Evolutionary conservation across 2,329 filamentous ascomycete species (phyloP).

Genomic region (Capronia coronata): DNA sequence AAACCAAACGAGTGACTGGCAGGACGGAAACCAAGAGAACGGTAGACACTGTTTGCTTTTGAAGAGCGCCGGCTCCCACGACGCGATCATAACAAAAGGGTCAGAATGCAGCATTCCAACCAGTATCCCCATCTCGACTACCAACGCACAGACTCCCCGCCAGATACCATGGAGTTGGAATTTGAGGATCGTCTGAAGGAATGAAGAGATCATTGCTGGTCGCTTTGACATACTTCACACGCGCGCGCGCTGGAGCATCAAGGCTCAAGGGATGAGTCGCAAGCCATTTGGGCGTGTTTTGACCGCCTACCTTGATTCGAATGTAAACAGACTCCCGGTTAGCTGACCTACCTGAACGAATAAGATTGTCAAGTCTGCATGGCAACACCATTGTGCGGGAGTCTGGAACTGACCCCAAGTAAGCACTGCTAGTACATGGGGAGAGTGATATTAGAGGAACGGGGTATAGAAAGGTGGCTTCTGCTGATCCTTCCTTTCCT

Average conservation of each 20-base stretch:
- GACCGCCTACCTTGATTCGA: too few relatives aligned
- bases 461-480: too few relatives aligned
- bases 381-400: too few relatives aligned
- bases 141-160: conserved; percentile 11
- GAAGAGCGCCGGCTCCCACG: conserved; percentile 5
- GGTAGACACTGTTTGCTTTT: conserved; percentile 14
- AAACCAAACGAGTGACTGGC: conserved; percentile 26
- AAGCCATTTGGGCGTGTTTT: background rate
- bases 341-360: too few relatives aligned
- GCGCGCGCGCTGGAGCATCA: too few relatives aligned
- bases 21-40: conserved; percentile 5
- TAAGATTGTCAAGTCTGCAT: too few relatives aligned
- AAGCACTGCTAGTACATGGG: too few relatives aligned
- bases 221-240: background rate
- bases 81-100: conserved; percentile 19
- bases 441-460: too few relatives aligned
- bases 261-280: background rate
- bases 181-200: conserved; percentile 9
- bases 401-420: too few relatives aligned
- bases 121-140: conserved; percentile 9
- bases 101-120: conserved; percentile 28
- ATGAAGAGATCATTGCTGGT: conserved; percentile 5
- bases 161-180: background rate
- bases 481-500: too few relatives aligned
- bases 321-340: too few relatives aligned